phyloP scores from a whole-genome alignment of 345 rosid species.

The Camelina neglecta region DNA sequence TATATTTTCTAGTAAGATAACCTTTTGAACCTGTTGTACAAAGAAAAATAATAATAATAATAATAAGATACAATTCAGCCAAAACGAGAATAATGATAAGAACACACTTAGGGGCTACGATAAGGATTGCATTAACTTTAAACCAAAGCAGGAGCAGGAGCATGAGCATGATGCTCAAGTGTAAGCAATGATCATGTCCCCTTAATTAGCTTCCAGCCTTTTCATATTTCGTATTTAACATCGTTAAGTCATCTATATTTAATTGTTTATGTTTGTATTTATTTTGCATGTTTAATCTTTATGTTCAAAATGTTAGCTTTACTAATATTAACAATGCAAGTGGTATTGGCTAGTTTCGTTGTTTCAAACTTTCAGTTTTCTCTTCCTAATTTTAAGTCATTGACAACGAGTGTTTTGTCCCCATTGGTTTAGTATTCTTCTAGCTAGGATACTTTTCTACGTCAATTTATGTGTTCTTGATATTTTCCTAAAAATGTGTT shows the following conservation, averaged over 20 bases:
- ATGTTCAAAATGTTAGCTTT: not conserved
- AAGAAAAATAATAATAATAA: no score
- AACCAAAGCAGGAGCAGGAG: conserved; percentile 1
- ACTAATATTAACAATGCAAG: not conserved
- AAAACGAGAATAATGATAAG: not conserved
- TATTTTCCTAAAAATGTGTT: not conserved
- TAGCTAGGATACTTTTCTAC: conserved; percentile 17
- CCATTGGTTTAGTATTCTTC: conserved; percentile 3
- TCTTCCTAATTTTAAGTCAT: conserved; percentile 4
- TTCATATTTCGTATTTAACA: not conserved
- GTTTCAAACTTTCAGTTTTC: not conserved
- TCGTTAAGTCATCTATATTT: not conserved
- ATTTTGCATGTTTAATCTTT: not conserved
- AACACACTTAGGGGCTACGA: conserved; percentile 16
- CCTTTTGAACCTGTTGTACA: no score
- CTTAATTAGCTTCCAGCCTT: conserved; percentile 3
- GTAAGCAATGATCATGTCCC: conserved; percentile 27
- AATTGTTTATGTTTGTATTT: no score
- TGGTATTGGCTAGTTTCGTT: not conserved
- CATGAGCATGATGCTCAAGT: conserved; percentile 12
- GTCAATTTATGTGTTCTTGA: conserved; percentile 14
- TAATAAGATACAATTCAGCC: not conserved
- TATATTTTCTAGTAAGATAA: no score
- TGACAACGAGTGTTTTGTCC: conserved; percentile 27
- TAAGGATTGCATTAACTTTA: conserved; percentile 21